Conservation (phyloP, 2,329 filamentous ascomycete genomes). For the Claviceps pazoutovae region DNA sequence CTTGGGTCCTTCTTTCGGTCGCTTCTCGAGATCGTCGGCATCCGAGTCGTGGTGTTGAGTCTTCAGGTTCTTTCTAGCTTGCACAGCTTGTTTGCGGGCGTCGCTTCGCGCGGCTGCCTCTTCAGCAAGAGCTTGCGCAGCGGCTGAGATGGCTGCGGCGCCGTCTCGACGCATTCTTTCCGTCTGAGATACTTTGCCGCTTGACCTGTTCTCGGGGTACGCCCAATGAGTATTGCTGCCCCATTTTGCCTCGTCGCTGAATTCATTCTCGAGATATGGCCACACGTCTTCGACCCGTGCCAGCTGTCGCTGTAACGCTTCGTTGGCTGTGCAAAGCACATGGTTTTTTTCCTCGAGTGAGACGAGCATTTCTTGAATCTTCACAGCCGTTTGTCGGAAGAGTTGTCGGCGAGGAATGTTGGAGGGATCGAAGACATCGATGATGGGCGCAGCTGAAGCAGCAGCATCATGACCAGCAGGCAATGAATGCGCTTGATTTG, state of each 20-base stretch:
- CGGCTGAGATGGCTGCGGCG: constrained; percentile 62
- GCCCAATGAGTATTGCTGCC: constrained; percentile 92
- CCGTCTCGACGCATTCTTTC: constrained; percentile 69
- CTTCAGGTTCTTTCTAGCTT: constrained; percentile 60
- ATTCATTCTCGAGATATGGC: constrained; percentile 73
- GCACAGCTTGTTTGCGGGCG: constrained; percentile 66
- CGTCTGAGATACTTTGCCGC: constrained; percentile 45
- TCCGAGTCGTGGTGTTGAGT: constrained; percentile 62
- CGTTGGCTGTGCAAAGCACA: constrained; percentile 83
- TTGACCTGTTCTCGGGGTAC: constrained; percentile 70
- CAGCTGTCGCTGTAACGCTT: constrained; percentile 75
- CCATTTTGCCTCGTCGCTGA: constrained; percentile 87
- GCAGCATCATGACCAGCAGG: constrained; percentile 12
- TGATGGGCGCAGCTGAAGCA: constrained; percentile 13
- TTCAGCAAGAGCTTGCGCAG: constrained; percentile 62
- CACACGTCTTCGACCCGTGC: constrained; percentile 75
- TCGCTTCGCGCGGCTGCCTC: constrained; percentile 78
- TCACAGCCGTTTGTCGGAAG: constrained; percentile 64
- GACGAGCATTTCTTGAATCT: constrained; percentile 72
- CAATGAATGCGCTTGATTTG: constrained; percentile 22
- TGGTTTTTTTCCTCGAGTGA: constrained; percentile 97
- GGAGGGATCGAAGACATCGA: constrained; percentile 34
- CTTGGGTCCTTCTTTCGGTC: constrained; percentile 41
- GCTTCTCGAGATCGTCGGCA: constrained; percentile 52
- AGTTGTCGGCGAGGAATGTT: constrained; percentile 56